Evolutionary conservation across 1,139 yeast species (phyloP).

Genomic region (Magnusiomyces sp.): DNA sequence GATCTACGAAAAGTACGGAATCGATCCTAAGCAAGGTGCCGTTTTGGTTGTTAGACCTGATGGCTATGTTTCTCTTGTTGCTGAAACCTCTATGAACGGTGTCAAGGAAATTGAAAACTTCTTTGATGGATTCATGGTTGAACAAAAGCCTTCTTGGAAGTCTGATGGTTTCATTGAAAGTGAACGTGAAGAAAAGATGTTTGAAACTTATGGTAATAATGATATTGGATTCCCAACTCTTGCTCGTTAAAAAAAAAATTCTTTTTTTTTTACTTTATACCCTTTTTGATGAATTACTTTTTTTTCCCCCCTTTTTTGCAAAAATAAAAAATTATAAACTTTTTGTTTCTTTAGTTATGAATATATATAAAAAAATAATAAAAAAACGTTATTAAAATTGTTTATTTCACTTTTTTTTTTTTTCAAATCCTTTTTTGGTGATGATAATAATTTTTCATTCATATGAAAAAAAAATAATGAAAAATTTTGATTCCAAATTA

Average conservation of each 20-base stretch:
- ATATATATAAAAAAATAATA: no score
- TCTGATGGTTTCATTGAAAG: constrained; percentile 12
- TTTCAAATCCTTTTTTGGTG: no score
- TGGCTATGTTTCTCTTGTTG: constrained; percentile 30
- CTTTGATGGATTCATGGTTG: constrained; percentile 25
- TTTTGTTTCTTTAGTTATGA: not conserved
- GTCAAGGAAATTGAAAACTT: constrained; percentile 23
- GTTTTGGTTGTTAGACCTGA: constrained; percentile 33
- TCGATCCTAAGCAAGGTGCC: constrained; percentile 26
- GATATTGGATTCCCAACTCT: constrained; percentile 17
- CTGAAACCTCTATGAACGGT: constrained; percentile 22
- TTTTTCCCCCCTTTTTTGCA: not conserved
- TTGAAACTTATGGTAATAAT: constrained; percentile 17
- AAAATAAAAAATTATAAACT: not conserved
- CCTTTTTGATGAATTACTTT: no score
- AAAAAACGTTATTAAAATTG: no score
- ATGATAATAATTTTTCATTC: no score
- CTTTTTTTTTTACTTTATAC: not conserved
- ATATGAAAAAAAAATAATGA: no score
- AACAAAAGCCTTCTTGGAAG: constrained; percentile 19
- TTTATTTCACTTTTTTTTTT: no score
- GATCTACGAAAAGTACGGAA: constrained; percentile 28
- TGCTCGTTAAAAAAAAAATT: constrained; percentile 13
- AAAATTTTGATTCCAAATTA: no score
- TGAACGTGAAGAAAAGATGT: constrained; percentile 10